Conservation (phyloP, 2,329 filamentous ascomycete genomes). For the Hypoxylon sp. region DNA sequence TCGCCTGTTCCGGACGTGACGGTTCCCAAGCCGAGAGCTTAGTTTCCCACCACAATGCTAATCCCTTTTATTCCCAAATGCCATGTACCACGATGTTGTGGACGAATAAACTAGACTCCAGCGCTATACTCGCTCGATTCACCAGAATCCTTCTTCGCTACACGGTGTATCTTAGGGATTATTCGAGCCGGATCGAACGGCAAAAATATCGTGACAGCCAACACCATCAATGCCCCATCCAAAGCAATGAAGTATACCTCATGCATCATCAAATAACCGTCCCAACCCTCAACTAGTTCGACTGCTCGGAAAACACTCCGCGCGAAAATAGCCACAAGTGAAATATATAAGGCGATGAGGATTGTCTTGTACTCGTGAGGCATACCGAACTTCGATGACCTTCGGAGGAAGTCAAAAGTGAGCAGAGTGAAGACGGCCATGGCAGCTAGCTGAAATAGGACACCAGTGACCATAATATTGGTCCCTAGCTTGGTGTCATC, state of each 20-base stretch:
- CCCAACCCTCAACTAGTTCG: conserved; percentile 63
- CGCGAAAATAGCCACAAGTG: conserved; percentile 60
- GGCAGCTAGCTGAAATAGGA: conserved; percentile 63
- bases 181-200: conserved; percentile 55
- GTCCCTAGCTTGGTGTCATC: conserved; percentile 59
- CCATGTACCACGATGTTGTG: not conserved
- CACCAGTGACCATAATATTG: conserved; percentile 63
- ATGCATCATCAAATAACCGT: conserved; percentile 63
- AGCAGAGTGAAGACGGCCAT: conserved; percentile 61
- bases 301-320: conserved; percentile 64
- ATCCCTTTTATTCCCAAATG: not conserved
- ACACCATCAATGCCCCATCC: conserved; percentile 62
- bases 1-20: too few species aligned
- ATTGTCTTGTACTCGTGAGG: conserved; percentile 46
- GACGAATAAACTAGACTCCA: not conserved
- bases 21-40: too few species aligned
- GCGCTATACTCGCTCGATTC: conserved; percentile 30
- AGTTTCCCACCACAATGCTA: not conserved
- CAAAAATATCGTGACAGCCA: conserved; percentile 60
- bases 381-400: conserved; percentile 51
- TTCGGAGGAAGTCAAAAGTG: conserved; percentile 55
- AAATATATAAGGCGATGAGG: conserved; percentile 56
- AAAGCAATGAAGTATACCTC: conserved; percentile 63
- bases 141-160: conserved; percentile 1
- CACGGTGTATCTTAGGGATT: conserved; percentile 15